These are phyloP conservation scores for Lasiodiplodia sp. DNA, from an alignment of 2,329 filamentous ascomycete genomes.

Conservation along the genomic window DNA sequence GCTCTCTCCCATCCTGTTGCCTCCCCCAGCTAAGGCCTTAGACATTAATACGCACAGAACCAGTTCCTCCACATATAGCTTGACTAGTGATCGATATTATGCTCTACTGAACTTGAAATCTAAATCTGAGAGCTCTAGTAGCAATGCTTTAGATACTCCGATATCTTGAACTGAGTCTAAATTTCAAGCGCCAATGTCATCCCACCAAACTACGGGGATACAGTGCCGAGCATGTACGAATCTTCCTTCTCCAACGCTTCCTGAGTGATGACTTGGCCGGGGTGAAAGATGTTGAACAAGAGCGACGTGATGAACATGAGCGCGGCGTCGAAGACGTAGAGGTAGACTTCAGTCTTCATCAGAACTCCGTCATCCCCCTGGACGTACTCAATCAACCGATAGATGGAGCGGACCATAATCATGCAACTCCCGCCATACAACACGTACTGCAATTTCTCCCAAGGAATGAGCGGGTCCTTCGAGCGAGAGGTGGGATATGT, in stretches of 20 bases:
- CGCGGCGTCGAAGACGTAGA: slow-evolving; percentile 57
- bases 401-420: slow-evolving; percentile 58
- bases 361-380: slow-evolving; percentile 55
- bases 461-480: slow-evolving; percentile 32
- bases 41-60: no score
- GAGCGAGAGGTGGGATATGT: background rate
- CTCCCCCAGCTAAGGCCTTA: no score
- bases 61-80: no score
- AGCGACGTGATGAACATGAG: slow-evolving; percentile 54
- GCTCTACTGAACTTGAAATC: no score
- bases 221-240: background rate
- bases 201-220: background rate
- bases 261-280: slow-evolving; percentile 38
- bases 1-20: no score
- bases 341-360: slow-evolving; percentile 52
- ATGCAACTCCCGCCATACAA: slow-evolving; percentile 54
- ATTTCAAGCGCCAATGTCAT: no score
- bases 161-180: no score
- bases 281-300: slow-evolving; percentile 48
- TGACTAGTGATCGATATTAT: no score
- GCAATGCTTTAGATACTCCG: no score
- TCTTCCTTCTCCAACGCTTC: background rate
- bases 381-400: slow-evolving; percentile 58
- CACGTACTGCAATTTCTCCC: slow-evolving; percentile 46
- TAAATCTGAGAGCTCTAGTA: no score